Conservation (phyloP, 2,329 filamentous ascomycete genomes). For the Monosporascus ibericus region DNA sequence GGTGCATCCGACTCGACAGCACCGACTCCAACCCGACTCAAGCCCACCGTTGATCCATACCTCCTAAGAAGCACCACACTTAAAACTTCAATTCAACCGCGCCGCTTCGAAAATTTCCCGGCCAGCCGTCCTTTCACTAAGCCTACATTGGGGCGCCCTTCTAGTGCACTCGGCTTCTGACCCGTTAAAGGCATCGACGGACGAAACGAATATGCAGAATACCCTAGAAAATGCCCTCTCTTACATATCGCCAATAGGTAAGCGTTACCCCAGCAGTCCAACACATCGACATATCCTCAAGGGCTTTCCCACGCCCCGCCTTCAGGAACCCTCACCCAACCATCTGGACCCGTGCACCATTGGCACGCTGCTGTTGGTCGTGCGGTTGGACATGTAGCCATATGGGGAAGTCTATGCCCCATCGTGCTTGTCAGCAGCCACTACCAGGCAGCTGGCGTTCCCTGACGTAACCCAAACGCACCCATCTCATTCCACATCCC, state of each 20-base stretch:
- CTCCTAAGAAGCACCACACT: background rate
- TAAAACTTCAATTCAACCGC: background rate
- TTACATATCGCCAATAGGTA: conserved; percentile 51
- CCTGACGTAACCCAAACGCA: conserved; percentile 10
- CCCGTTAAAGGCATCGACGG: conserved; percentile 28
- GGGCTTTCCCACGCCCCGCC: conserved; percentile 10
- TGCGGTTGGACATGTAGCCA: conserved; percentile 20
- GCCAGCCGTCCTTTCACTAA: background rate
- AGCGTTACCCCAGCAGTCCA: conserved; percentile 23
- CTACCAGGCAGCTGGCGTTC: conserved; percentile 19
- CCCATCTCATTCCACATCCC: conserved; percentile 7
- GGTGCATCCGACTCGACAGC: background rate
- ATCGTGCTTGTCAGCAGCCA: conserved; percentile 16
- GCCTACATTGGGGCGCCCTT: background rate
- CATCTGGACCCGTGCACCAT: conserved; percentile 43
- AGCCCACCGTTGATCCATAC: background rate
- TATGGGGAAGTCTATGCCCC: conserved; percentile 23
- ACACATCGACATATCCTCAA: conserved; percentile 2
- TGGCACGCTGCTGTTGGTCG: conserved; percentile 39
- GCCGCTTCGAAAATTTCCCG: background rate
- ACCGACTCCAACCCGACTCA: background rate
- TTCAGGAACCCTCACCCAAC: conserved; percentile 32
- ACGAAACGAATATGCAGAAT: conserved; percentile 33
- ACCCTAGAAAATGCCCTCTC: conserved; percentile 41
- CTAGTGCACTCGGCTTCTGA: conserved; percentile 7